phyloP scores from a whole-genome alignment of 1,139 yeast species.

The Saccharomyces hybrid region DNA sequence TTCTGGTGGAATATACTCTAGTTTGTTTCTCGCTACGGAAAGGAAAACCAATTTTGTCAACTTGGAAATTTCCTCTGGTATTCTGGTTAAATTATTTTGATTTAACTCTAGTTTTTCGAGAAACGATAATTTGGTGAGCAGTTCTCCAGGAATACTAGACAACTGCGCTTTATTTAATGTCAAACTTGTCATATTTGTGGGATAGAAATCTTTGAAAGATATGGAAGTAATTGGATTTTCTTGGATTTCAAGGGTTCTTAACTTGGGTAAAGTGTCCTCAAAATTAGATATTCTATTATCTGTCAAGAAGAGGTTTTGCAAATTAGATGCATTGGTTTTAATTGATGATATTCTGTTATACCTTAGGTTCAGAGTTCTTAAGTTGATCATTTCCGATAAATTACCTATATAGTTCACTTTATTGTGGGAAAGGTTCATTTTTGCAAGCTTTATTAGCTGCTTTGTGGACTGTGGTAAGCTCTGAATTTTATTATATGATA shows the following conservation, averaged over 20 bases:
- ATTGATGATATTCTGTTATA: constrained; percentile 64
- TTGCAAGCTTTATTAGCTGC: constrained; percentile 50
- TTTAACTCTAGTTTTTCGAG: constrained; percentile 72
- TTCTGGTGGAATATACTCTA: constrained; percentile 63
- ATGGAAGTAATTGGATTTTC: constrained; percentile 79
- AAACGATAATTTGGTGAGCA: constrained; percentile 54
- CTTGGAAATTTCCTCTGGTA: constrained; percentile 63
- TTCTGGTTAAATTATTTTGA: constrained; percentile 69
- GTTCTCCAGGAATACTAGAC: constrained; percentile 60
- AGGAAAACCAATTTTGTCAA: constrained; percentile 55
- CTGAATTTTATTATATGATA: constrained; percentile 72
- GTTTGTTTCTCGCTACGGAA: constrained; percentile 67
- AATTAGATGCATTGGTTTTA: constrained; percentile 53
- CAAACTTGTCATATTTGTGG: constrained; percentile 59
- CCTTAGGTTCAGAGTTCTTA: constrained; percentile 71
- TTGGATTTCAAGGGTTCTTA: constrained; percentile 51
- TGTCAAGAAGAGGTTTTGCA: constrained; percentile 68
- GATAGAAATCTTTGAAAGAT: constrained; percentile 49
- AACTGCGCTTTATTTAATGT: constrained; percentile 79
- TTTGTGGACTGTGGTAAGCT: constrained; percentile 57
- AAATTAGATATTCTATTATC: constrained; percentile 73
- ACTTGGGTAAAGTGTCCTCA: constrained; percentile 50
- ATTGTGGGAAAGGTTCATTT: constrained; percentile 71
- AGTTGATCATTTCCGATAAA: constrained; percentile 45
- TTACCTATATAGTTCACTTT: constrained; percentile 44